Percentiles rank a stretch among this genome's conserved stretches.
Conservation (phyloP, 768 basidiomycete genomes). For the Cyathus striatus region DNA sequence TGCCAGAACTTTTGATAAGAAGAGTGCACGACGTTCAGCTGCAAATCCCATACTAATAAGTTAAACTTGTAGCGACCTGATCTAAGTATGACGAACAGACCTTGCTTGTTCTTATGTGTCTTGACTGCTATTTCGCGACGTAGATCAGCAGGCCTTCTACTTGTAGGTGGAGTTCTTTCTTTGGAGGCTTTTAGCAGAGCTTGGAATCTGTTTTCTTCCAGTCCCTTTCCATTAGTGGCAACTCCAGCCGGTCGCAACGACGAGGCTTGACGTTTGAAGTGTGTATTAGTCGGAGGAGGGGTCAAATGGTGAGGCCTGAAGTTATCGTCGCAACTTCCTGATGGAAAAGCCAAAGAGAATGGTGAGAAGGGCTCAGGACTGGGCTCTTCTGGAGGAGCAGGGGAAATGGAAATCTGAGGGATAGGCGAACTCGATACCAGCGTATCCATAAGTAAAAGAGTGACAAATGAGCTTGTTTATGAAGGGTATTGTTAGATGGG, state of each 20-base stretch:
- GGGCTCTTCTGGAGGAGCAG: constrained; percentile 52
- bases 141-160: constrained; percentile 50
- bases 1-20: constrained; percentile 70
- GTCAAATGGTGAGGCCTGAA: constrained; percentile 58
- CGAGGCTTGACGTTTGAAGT: constrained; percentile 39
- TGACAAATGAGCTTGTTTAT: no score
- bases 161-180: constrained; percentile 41
- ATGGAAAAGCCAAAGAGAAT: no score
- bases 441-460: no score
- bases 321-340: no score
- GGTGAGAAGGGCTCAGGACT: constrained; percentile 58
- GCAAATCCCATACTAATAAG: constrained; percentile 4
- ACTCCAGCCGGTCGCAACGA: constrained; percentile 42
- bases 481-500: no score
- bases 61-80: neutral
- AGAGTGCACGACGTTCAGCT: constrained; percentile 73
- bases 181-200: constrained; percentile 56
- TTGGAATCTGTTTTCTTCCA: constrained; percentile 61
- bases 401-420: constrained; percentile 69
- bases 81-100: constrained; percentile 33
- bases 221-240: constrained; percentile 38
- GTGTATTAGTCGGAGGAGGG: constrained; percentile 44
- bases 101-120: constrained; percentile 68
- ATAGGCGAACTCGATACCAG: no score
- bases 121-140: constrained; percentile 73